Conservation (phyloP, 2,329 filamentous ascomycete genomes). For the Aspergillus costaricaensis region DNA sequence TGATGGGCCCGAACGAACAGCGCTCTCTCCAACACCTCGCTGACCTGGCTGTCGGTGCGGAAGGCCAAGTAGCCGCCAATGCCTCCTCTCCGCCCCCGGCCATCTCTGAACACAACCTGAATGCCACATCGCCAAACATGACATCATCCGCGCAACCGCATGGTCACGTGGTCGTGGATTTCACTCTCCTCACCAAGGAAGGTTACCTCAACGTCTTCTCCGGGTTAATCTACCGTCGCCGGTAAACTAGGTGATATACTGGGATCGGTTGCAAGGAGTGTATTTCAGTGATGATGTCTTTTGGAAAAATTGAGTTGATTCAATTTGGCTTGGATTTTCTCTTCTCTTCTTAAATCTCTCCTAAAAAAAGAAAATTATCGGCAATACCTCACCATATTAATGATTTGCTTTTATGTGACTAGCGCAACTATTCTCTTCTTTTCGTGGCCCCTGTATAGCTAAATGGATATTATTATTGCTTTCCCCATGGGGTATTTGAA, state of each 20-base stretch:
- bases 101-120: constrained; percentile 27
- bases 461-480: neutral
- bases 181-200: constrained; percentile 44
- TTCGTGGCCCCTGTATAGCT: neutral
- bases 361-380: neutral
- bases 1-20: constrained; percentile 46
- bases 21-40: constrained; percentile 48
- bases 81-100: constrained; percentile 32
- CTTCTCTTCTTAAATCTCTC: neutral
- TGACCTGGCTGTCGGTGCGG: constrained; percentile 47
- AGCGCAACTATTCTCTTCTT: neutral
- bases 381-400: neutral
- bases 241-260: constrained; percentile 14
- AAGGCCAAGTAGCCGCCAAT: constrained; percentile 38
- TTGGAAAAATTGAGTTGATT: constrained; percentile 10
- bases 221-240: constrained; percentile 37
- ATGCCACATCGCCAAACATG: constrained; percentile 30
- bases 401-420: neutral
- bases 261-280: neutral
- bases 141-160: constrained; percentile 25
- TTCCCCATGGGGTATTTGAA: too few relatives aligned
- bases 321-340: constrained; percentile 1
- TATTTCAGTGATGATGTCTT: neutral
- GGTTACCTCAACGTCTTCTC: constrained; percentile 47
- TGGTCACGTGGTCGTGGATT: constrained; percentile 41